These are phyloP conservation scores for Talaromyces verruculosus DNA, from an alignment of 2,329 filamentous ascomycete species.

Conservation along the genomic window DNA sequence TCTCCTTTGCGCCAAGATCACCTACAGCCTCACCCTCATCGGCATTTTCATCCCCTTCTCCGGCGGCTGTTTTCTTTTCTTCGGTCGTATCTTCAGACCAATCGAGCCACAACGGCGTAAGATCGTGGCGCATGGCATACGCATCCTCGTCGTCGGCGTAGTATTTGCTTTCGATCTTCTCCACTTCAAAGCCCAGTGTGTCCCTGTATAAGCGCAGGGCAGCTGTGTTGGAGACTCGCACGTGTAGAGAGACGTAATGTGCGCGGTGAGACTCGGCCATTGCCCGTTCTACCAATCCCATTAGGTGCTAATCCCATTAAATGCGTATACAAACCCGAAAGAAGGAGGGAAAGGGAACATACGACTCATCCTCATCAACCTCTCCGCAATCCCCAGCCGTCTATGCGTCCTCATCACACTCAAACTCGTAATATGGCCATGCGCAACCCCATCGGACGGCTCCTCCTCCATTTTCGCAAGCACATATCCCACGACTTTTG, in stretches of 20 bases:
- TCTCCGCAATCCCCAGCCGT: conserved; percentile 87
- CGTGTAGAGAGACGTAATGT: conserved; percentile 91
- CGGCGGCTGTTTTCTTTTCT: conserved; percentile 29
- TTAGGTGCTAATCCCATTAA: no score
- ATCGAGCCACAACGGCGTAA: conserved; percentile 54
- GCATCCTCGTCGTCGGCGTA: conserved; percentile 98
- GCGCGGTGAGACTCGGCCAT: conserved; percentile 96
- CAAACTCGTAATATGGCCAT: conserved; percentile 94
- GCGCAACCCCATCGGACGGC: conserved; percentile 81
- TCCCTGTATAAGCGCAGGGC: conserved; percentile 90
- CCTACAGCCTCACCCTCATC: conserved; percentile 73
- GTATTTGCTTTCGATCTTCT: conserved; percentile 58
- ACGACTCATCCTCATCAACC: conserved; percentile 96
- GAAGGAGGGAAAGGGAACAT: conserved; percentile 43
- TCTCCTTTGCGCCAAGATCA: conserved; percentile 56
- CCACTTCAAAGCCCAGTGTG: conserved; percentile 83
- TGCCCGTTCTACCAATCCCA: conserved; percentile 67
- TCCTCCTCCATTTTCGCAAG: conserved; percentile 99
- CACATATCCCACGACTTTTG: conserved; percentile 98
- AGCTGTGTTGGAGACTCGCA: conserved; percentile 88
- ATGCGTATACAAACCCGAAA: neutral
- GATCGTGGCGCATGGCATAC: conserved; percentile 87
- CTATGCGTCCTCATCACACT: conserved; percentile 96
- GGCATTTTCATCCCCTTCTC: conserved; percentile 27
- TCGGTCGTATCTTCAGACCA: conserved; percentile 49